phyloP scores from a whole-genome alignment of 345 rosid genomes.

The Salix purpurea region DNA sequence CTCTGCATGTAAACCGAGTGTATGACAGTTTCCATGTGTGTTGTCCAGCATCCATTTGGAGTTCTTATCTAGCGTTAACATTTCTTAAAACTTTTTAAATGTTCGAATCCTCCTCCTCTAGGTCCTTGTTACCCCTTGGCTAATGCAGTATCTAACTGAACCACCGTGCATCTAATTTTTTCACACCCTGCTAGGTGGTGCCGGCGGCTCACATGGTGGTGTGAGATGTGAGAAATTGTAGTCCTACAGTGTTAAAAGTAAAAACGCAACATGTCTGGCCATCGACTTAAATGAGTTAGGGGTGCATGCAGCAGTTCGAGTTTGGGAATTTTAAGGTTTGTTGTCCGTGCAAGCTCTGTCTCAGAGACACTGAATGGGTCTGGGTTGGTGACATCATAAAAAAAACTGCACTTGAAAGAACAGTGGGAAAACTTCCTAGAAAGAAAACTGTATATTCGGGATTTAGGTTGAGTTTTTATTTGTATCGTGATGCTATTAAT shows the following conservation, averaged over 20 bases:
- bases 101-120: not conserved
- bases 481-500: too few species aligned
- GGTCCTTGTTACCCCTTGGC: not conserved
- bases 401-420: too few species aligned
- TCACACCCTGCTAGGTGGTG: not conserved
- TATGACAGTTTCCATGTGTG: not conserved
- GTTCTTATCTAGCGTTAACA: not conserved
- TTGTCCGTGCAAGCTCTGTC: not conserved
- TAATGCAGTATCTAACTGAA: not conserved
- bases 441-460: too few species aligned
- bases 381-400: too few species aligned
- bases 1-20: conserved; percentile 10
- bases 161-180: not conserved
- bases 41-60: not conserved
- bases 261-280: not conserved
- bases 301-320: not conserved
- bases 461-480: too few species aligned
- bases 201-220: not conserved
- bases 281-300: not conserved
- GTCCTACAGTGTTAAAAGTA: not conserved
- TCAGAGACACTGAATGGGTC: too few species aligned
- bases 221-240: not conserved
- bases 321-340: not conserved
- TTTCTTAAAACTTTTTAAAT: not conserved
- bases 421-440: too few species aligned